Percentiles rank a stretch among this genome's conserved stretches.
Conservation (phyloP, 495 filamentous ascomycete genomes). For the Trichoderma parareesei region DNA sequence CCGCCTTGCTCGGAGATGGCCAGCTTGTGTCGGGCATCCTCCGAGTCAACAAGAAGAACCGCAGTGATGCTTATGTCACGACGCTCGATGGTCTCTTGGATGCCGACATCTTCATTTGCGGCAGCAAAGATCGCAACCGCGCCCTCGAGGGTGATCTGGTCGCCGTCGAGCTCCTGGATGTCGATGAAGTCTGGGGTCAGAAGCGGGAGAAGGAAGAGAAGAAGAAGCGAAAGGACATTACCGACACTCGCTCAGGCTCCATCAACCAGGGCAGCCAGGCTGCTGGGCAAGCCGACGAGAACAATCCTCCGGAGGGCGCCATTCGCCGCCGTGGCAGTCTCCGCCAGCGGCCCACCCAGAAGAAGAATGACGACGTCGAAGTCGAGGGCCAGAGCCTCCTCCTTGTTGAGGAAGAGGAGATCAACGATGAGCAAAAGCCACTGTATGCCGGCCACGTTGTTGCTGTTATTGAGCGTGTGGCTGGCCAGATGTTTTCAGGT, state of each 20-base stretch:
- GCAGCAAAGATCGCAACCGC: conserved; percentile 95
- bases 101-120: conserved; percentile 98
- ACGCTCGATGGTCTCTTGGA: conserved; percentile 79
- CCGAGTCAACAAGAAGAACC: conserved; percentile 98
- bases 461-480: conserved; percentile 91
- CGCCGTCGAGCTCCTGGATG: conserved; percentile 91
- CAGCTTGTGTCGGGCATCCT: conserved; percentile 94
- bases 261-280: conserved; percentile 64
- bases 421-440: conserved; percentile 96
- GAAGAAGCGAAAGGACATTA: conserved; percentile 99
- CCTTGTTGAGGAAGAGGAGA: conserved; percentile 95
- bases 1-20: conserved; percentile 82
- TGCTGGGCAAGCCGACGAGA: conserved; percentile 56
- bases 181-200: conserved; percentile 97
- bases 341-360: conserved; percentile 92
- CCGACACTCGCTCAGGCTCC: conserved; percentile 72
- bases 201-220: conserved; percentile 99
- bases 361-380: conserved; percentile 99
- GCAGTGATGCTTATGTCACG: conserved; percentile 95
- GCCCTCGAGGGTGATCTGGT: conserved; percentile 94
- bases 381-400: conserved; percentile 96
- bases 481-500: conserved; percentile 98
- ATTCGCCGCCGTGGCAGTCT: conserved; percentile 89
- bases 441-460: conserved; percentile 96
- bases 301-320: conserved; percentile 64